Conservation (phyloP, 106 monocot species). For the Iris macrosiphon region DNA sequence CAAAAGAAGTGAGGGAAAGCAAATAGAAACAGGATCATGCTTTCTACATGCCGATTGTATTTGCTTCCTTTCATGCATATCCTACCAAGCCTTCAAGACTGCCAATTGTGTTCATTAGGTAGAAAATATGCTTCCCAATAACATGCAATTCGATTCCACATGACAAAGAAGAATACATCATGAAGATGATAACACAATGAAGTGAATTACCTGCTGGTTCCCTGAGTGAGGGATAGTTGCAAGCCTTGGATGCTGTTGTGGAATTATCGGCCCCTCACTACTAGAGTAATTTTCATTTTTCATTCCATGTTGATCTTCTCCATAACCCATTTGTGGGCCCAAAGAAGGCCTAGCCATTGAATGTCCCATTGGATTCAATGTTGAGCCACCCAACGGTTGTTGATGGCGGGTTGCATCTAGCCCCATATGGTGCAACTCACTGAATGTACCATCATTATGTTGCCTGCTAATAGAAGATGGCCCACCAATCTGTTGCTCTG, state of each 20-base stretch:
- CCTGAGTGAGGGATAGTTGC: slow-evolving; percentile 28
- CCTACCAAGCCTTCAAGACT: too few relatives aligned
- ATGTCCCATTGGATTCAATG: slow-evolving; percentile 17
- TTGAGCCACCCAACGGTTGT: background rate
- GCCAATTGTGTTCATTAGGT: too few relatives aligned
- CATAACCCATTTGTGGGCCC: slow-evolving; percentile 11
- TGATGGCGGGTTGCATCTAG: slow-evolving; percentile 9
- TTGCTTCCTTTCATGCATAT: too few relatives aligned
- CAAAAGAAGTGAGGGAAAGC: too few relatives aligned
- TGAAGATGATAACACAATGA: too few relatives aligned
- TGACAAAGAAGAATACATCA: too few relatives aligned
- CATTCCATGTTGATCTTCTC: slow-evolving; percentile 22
- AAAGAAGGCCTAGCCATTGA: slow-evolving; percentile 11
- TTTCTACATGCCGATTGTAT: too few relatives aligned
- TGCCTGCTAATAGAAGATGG: slow-evolving; percentile 8
- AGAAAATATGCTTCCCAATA: too few relatives aligned
- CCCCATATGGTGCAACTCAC: slow-evolving; percentile 6
- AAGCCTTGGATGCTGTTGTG: slow-evolving; percentile 28
- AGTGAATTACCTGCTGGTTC: slow-evolving; percentile 16
- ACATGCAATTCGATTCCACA: slow-evolving; percentile 18
- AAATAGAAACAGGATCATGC: too few relatives aligned
- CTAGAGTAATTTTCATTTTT: slow-evolving; percentile 16
- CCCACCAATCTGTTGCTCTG: slow-evolving; percentile 13
- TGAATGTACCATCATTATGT: background rate
- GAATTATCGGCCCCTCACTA: slow-evolving; percentile 19